phyloP scores from a whole-genome alignment of 176 grass and related monocot genomes.

The Calamus simplicifolius region DNA sequence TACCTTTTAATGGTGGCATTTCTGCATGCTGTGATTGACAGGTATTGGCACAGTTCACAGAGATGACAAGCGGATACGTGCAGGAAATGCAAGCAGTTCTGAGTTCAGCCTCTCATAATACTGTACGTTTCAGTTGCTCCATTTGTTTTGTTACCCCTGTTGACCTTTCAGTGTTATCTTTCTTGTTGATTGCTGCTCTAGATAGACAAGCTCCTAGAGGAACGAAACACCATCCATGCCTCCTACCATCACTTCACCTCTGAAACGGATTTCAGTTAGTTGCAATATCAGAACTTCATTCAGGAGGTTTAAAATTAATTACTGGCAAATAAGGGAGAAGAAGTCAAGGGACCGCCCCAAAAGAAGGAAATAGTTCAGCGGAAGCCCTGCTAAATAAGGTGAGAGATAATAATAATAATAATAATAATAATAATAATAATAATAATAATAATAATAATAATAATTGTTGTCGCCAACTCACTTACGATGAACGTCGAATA shows the following conservation, averaged over 20 bases:
- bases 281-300: conserved; percentile 49
- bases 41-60: conserved; percentile 85
- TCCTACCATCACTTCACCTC: conserved; percentile 54
- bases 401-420: no score
- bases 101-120: conserved; percentile 5
- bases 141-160: no score
- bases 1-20: neutral
- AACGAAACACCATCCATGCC: conserved; percentile 78
- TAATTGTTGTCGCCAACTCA: no score
- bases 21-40: conserved; percentile 19
- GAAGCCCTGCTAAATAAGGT: conserved; percentile 67
- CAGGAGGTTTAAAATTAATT: conserved; percentile 30
- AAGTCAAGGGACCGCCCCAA: conserved; percentile 11
- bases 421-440: no score
- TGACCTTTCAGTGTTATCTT: no score
- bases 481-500: no score
- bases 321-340: no score
- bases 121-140: no score
- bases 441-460: no score
- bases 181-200: conserved; percentile 11
- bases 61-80: conserved; percentile 88
- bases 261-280: conserved; percentile 68
- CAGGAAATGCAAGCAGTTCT: conserved; percentile 97
- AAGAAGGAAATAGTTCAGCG: conserved; percentile 76
- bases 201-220: conserved; percentile 77